These are phyloP conservation scores for Candida endomychidarum DNA, from an alignment of 805 yeast genomes.

Conservation along the genomic window DNA sequence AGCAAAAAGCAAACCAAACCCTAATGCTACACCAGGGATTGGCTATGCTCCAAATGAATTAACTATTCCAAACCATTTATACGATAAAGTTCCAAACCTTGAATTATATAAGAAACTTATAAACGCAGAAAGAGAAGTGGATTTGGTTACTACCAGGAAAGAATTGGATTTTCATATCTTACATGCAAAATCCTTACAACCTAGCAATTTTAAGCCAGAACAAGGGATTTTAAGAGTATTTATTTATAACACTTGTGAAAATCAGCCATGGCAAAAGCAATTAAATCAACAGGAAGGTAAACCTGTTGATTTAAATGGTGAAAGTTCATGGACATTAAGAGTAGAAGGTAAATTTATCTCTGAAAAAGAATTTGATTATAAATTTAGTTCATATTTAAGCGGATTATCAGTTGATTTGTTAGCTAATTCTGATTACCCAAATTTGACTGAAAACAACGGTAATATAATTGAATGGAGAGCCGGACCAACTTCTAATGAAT, in stretches of 20 bases:
- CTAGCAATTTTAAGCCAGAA: slow-evolving; percentile 37
- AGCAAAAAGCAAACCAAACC: slow-evolving; percentile 27
- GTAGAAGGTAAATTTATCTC: slow-evolving; percentile 82
- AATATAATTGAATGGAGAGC: slow-evolving; percentile 89
- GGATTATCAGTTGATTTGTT: slow-evolving; percentile 80
- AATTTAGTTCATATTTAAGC: slow-evolving; percentile 77
- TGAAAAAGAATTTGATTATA: slow-evolving; percentile 28
- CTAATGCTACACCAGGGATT: slow-evolving; percentile 36
- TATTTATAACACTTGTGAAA: slow-evolving; percentile 76
- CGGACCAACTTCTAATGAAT: slow-evolving; percentile 28
- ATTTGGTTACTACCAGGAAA: slow-evolving; percentile 78
- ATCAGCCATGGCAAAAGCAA: slow-evolving; percentile 78
- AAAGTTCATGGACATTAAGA: slow-evolving; percentile 77
- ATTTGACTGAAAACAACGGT: slow-evolving; percentile 27
- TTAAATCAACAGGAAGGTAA: slow-evolving; percentile 24
- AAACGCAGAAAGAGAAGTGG: slow-evolving; percentile 81
- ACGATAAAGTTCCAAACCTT: slow-evolving; percentile 63
- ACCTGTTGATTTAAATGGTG: slow-evolving; percentile 23
- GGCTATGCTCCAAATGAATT: slow-evolving; percentile 46
- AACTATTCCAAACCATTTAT: slow-evolving; percentile 35
- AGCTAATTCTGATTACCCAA: slow-evolving; percentile 40
- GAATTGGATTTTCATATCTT: slow-evolving; percentile 80
- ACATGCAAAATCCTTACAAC: slow-evolving; percentile 41
- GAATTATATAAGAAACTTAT: slow-evolving; percentile 65
- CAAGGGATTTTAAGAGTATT: slow-evolving; percentile 73